Percentiles rank a stretch among this genome's conserved stretches.
Conservation (phyloP, 1,139 yeast species). For the Nakaseomyces sp. region DNA sequence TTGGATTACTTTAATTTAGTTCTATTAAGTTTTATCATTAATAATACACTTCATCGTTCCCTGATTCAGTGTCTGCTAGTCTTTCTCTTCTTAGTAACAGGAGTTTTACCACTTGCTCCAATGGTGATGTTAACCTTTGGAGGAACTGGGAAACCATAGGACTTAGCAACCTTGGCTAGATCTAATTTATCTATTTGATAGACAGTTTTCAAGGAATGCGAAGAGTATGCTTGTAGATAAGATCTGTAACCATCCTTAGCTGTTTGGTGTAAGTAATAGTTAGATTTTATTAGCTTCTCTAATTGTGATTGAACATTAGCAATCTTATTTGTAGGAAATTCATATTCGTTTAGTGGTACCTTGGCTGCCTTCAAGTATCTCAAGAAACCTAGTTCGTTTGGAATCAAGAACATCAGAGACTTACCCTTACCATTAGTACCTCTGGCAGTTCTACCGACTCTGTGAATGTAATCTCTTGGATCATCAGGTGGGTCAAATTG, state of each 20-base stretch:
- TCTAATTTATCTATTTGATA: constrained; percentile 93
- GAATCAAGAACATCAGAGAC: constrained; percentile 88
- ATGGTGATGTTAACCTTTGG: constrained; percentile 95
- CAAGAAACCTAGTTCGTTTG: constrained; percentile 87
- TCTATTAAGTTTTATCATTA: constrained; percentile 7
- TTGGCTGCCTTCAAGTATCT: constrained; percentile 93
- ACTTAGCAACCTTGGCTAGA: constrained; percentile 86
- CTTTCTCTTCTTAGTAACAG: constrained; percentile 26
- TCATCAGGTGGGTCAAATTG: constrained; percentile 99
- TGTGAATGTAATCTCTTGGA: constrained; percentile 94
- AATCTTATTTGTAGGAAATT: constrained; percentile 85
- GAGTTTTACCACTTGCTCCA: constrained; percentile 78
- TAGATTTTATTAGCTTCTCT: constrained; percentile 81
- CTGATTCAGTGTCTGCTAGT: constrained; percentile 12
- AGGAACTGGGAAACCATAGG: constrained; percentile 90
- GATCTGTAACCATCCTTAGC: constrained; percentile 98
- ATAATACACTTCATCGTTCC: background rate
- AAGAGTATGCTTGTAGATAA: constrained; percentile 92
- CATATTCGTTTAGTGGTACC: constrained; percentile 94
- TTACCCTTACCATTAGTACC: constrained; percentile 89
- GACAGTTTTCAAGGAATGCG: constrained; percentile 91
- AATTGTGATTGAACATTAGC: constrained; percentile 94
- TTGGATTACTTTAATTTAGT: constrained; percentile 7
- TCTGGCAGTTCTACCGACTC: constrained; percentile 98
- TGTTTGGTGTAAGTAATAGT: constrained; percentile 87